Conservation (phyloP, 2,329 filamentous ascomycete species). For the Penicillium italicum region DNA sequence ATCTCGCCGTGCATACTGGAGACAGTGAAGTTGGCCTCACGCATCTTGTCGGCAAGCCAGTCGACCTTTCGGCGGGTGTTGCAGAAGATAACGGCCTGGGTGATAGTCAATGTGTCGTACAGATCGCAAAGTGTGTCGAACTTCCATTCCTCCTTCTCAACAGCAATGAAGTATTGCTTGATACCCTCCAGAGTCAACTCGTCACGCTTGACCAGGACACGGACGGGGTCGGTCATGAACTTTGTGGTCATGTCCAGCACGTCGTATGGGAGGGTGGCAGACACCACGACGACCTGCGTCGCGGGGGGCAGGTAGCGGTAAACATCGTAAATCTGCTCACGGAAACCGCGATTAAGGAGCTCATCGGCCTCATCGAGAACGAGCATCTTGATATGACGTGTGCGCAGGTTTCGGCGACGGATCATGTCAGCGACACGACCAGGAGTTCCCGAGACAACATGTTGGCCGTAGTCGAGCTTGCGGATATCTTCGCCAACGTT, state of each 20-base stretch:
- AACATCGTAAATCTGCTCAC: slow-evolving; percentile 99
- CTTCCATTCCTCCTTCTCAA: slow-evolving; percentile 99
- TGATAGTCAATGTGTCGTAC: slow-evolving; percentile 99
- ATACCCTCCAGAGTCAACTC: slow-evolving; percentile 99
- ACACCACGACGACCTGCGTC: slow-evolving; percentile 96
- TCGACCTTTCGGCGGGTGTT: slow-evolving; percentile 99
- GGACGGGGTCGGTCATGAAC: slow-evolving; percentile 99
- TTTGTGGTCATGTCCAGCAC: slow-evolving; percentile 99
- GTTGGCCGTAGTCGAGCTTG: slow-evolving; percentile 89
- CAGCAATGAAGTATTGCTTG: slow-evolving; percentile 99
- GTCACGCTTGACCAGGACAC: slow-evolving; percentile 99
- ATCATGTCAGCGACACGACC: slow-evolving; percentile 99
- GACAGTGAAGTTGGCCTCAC: slow-evolving; percentile 96
- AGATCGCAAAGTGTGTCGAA: slow-evolving; percentile 97
- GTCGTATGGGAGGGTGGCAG: slow-evolving; percentile 98
- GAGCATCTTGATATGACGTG: slow-evolving; percentile 99
- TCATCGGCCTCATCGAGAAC: slow-evolving; percentile 99
- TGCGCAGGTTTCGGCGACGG: slow-evolving; percentile 93
- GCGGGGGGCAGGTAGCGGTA: slow-evolving; percentile 98
- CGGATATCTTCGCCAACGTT: slow-evolving; percentile 98
- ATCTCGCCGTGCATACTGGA: slow-evolving; percentile 99
- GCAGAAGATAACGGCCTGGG: slow-evolving; percentile 99
- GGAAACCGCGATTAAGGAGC: slow-evolving; percentile 98
- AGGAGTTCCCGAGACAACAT: slow-evolving; percentile 96
- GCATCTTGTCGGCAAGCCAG: slow-evolving; percentile 99